Base-by-base conservation (phyloP, 352 stramenopile species). In the Phytophthora tentaculata region DNA sequence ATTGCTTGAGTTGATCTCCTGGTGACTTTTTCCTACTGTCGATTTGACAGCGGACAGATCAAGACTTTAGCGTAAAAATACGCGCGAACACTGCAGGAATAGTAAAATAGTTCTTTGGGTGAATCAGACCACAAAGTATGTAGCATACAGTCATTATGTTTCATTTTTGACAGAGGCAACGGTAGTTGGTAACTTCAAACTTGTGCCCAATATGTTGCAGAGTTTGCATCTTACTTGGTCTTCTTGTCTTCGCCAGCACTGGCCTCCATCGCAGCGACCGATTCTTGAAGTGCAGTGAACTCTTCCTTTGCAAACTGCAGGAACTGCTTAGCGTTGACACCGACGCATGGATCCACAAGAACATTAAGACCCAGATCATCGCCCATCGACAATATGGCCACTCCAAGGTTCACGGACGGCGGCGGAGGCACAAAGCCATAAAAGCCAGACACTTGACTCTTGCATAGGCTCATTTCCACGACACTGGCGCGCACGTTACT, bases 371-470 rank as follows among this genome's bases (percentile, higher is more conserved):
- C 84, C 3, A 95, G 77, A 37, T 86, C 70, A 44, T 91, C 84
- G 50, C 84, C 84, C 48, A 90, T 75, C 17, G 83, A 91, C 22
- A 92, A 73, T 29, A 93, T 87, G 39, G 82, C 83, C 20, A 95
- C 74, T 43, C 86, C 86, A 16, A 95, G 71, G 61, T 95, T 95
- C 57, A 95, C 84, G 2, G 77, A 85, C 47, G 86, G 86, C 52
- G 86, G 86, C n/a, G 86, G 86, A 12, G 86, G 86, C 51, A 93
- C 79, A 56, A 95, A 95, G 9, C 81, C 86, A 45, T 80, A 92
- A 49, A 89, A 90, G 10, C 81, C 83, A 7, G 81, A 70, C 32
- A 95, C 64, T 41, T 74, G 67, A 41, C 78, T 74, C 59, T 77
- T 79, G 51, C 83, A 91, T 23, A 95, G 61, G 32, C 62, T 73